Evolutionary conservation across 176 grass and related monocot species (phyloP).

Genomic region (maize (Zea mays)): DNA sequence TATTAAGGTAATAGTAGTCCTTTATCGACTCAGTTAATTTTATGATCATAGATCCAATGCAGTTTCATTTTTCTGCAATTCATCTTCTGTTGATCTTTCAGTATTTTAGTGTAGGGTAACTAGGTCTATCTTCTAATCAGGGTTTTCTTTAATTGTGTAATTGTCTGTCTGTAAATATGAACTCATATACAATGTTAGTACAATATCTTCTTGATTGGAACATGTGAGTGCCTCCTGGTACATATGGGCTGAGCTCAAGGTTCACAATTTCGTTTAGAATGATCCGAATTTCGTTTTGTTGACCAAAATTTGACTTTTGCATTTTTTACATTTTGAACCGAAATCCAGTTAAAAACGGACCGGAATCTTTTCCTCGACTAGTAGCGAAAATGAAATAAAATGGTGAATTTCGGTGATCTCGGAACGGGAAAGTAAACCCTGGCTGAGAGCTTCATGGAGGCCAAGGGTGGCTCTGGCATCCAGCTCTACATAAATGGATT

Average conservation of each 20-base stretch:
- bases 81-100: not conserved
- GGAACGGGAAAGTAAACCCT: too few relatives aligned
- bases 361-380: too few relatives aligned
- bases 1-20: constrained; percentile 54
- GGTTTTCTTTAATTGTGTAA: not conserved
- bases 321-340: too few relatives aligned
- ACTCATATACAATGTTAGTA: constrained; percentile 3
- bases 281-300: too few relatives aligned
- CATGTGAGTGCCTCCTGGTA: not conserved
- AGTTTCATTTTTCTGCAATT: constrained; percentile 2
- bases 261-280: too few relatives aligned
- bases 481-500: constrained; percentile 6
- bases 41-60: not conserved
- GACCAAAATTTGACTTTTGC: too few relatives aligned
- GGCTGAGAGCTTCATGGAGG: not conserved
- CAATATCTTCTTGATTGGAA: constrained; percentile 1
- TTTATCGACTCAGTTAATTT: not conserved
- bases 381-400: too few relatives aligned
- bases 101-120: not conserved
- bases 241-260: not conserved
- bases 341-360: too few relatives aligned
- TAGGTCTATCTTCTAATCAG: not conserved
- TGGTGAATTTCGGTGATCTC: too few relatives aligned
- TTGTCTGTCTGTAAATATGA: not conserved
- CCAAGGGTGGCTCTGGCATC: not conserved